Evolutionary conservation across 1,284 basidiomycete species (phyloP), one percentile per base, ranked within the genome.

Genomic region (Cutaneotrichosporon cutaneum): DNA sequence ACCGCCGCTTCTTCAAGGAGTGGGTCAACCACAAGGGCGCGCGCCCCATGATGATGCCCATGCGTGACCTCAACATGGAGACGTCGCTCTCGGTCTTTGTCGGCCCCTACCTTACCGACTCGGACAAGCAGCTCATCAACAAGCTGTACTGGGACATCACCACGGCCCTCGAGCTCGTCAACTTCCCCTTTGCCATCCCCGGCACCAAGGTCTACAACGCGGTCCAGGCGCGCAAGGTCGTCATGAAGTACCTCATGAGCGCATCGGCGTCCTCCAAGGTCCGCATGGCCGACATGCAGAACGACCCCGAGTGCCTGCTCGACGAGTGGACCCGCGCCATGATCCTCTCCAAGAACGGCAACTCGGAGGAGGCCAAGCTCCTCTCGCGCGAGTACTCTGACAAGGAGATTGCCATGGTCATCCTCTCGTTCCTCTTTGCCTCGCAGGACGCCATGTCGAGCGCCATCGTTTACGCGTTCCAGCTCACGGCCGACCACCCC

Each of bases 371-470:
- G 65, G 76, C 80, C 53, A 77, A 79, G 54, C 73, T 81, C 21
- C 77, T 84, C 44, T 74, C 78, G 21, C 85, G 85, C 68, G 92
- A 98, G 70, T 98, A 95, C 81, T 90, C 87, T 64, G 90, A 98
- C 79, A 85, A 87, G 70, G 95, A 99, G 81, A 99, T 99, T 85
- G 94, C 88, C 33, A 92, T 97, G 88, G 94, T 96, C 68, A 81
- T 96, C 45, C 87, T 99, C 73, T 93, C 90, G 22, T 99, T 99
- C 88, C 83, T 99, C 62, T 99, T 99, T 73, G 95, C 96, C 10
- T 92, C 90, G 27, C 95, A 99, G 82, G 95, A 99, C 77, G 95
- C 95, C 64, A 98, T 99, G 95, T 92, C 90, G 75, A 90, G 88
- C 65, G 92, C 92, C 58, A 82, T 81, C 58, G 76, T 94, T 73